phyloP scores from a whole-genome alignment of 176 grass and related monocot genomes.

The Bothriochloa decipiens region DNA sequence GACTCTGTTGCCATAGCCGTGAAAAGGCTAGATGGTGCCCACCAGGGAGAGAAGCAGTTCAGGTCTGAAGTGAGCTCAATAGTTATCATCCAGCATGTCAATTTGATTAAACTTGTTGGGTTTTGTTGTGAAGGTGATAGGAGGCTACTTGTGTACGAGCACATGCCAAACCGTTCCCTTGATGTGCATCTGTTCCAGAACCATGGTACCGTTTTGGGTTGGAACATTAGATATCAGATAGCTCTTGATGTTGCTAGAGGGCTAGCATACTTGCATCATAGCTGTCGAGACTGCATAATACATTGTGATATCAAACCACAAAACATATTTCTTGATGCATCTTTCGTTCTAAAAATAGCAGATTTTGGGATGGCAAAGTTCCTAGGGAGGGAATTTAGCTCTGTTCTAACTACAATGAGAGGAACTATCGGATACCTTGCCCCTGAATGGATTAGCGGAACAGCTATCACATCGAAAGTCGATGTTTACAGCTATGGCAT shows the following conservation, averaged over 20 bases:
- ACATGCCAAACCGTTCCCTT: constrained; percentile 61
- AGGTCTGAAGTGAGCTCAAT: neutral
- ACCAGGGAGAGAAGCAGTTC: neutral
- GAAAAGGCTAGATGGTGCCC: constrained; percentile 47
- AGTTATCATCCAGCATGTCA: neutral
- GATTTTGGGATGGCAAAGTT: constrained; percentile 55
- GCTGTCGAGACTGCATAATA: constrained; percentile 50
- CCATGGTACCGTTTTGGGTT: constrained; percentile 16
- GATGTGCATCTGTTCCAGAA: constrained; percentile 52
- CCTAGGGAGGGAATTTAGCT: constrained; percentile 29
- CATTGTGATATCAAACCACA: constrained; percentile 51
- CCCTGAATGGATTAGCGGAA: constrained; percentile 39
- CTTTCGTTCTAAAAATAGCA: constrained; percentile 30
- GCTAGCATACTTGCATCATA: constrained; percentile 61
- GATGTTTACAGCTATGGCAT: constrained; percentile 47
- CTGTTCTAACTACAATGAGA: constrained; percentile 23
- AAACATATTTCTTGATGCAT: constrained; percentile 43
- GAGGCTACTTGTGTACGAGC: constrained; percentile 63
- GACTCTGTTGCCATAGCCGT: constrained; percentile 59
- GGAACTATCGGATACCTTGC: constrained; percentile 45
- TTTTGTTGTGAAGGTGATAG: constrained; percentile 55
- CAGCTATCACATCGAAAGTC: constrained; percentile 31
- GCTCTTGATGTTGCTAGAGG: constrained; percentile 62
- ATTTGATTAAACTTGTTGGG: constrained; percentile 58
- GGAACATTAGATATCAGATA: constrained; percentile 59